phyloP scores from a whole-genome alignment of 2,329 filamentous ascomycete species.

The Tricladium varicosporioides region DNA sequence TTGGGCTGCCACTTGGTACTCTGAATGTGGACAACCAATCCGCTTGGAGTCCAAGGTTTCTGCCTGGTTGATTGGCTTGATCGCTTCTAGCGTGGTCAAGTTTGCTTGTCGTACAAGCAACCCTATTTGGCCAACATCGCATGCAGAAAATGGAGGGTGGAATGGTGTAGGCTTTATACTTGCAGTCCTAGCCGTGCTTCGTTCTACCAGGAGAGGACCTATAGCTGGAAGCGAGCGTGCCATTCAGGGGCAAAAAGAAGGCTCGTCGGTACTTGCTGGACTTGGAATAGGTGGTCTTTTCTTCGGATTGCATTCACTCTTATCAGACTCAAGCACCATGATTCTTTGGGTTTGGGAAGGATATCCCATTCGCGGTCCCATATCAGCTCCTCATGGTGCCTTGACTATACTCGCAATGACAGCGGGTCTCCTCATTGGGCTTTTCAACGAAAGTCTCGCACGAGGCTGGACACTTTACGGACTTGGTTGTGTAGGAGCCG shows the following conservation, averaged over 20 bases:
- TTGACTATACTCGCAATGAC: slow-evolving; percentile 87
- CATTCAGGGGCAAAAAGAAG: slow-evolving; percentile 54
- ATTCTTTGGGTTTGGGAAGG: slow-evolving; percentile 98
- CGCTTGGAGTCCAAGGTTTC: slow-evolving; percentile 80
- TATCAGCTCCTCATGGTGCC: slow-evolving; percentile 86
- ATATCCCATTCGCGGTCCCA: slow-evolving; percentile 84
- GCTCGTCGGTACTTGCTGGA: slow-evolving; percentile 69
- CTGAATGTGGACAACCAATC: slow-evolving; percentile 70
- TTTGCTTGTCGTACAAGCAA: slow-evolving; percentile 95
- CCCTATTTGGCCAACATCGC: slow-evolving; percentile 93
- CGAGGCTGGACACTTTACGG: slow-evolving; percentile 79
- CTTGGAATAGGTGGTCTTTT: slow-evolving; percentile 80
- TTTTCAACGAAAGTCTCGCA: slow-evolving; percentile 68
- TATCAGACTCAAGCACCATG: slow-evolving; percentile 98
- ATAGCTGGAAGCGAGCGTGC: slow-evolving; percentile 40
- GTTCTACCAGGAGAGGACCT: slow-evolving; percentile 69
- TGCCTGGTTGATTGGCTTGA: slow-evolving; percentile 77
- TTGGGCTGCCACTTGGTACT: slow-evolving; percentile 79
- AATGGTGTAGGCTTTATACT: slow-evolving; percentile 80
- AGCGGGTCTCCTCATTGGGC: slow-evolving; percentile 70
- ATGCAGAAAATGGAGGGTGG: slow-evolving; percentile 85
- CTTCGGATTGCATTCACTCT: slow-evolving; percentile 86
- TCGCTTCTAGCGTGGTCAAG: slow-evolving; percentile 84
- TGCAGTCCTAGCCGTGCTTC: slow-evolving; percentile 70
- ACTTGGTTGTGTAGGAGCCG: slow-evolving; percentile 74